Evolutionary conservation across 768 basidiomycete species (phyloP).

Genomic region (Suillus americanus): DNA sequence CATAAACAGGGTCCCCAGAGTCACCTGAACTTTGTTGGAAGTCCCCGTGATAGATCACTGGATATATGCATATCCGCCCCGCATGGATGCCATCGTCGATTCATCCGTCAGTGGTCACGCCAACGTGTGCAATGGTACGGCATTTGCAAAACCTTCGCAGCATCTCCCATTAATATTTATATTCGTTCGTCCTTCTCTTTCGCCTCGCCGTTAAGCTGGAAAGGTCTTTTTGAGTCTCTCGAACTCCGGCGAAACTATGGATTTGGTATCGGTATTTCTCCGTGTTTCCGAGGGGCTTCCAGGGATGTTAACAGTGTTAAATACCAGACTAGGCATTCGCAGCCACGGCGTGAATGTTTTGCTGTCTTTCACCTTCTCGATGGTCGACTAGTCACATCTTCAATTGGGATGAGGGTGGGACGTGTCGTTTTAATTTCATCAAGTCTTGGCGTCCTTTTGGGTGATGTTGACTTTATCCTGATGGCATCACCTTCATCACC

Average conservation of each 20-base stretch:
- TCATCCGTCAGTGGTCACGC: too few species aligned
- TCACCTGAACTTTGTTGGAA: neutral
- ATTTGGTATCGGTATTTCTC: neutral
- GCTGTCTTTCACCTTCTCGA: constrained; percentile 39
- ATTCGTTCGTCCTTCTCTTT: too few species aligned
- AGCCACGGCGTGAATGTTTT: neutral
- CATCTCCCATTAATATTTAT: too few species aligned
- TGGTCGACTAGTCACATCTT: constrained; percentile 50
- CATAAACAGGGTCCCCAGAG: too few species aligned
- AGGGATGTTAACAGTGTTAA: neutral
- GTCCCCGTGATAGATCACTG: too few species aligned
- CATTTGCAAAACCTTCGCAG: too few species aligned
- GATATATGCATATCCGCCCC: too few species aligned
- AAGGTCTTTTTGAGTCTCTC: neutral
- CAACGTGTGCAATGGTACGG: too few species aligned
- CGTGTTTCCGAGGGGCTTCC: neutral
- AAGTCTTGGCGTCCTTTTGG: neutral
- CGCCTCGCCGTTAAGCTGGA: neutral
- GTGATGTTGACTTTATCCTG: constrained; percentile 31
- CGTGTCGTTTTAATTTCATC: constrained; percentile 12
- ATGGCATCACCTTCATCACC: too few species aligned
- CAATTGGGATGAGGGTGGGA: constrained; percentile 48
- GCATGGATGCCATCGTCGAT: too few species aligned
- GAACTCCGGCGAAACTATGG: neutral
- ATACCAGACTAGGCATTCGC: neutral